phyloP scores from a whole-genome alignment of 805 yeast genomes.

The Candida loeiensis region DNA sequence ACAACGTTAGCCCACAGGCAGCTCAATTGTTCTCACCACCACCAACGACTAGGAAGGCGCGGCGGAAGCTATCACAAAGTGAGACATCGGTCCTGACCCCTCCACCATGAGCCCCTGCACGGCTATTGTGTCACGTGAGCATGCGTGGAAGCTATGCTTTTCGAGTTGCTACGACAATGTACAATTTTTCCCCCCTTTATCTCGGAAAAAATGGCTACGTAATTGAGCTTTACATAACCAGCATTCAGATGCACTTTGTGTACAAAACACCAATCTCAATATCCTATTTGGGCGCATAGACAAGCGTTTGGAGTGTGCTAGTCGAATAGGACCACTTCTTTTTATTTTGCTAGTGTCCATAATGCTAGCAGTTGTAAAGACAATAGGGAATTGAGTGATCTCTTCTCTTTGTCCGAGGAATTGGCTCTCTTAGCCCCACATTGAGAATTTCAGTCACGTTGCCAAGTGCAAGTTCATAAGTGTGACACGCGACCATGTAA shows the following conservation, averaged over 20 bases:
- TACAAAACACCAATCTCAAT: background rate
- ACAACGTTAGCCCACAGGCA: background rate
- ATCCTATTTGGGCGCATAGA: background rate
- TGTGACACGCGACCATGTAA: no score
- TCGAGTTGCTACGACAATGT: background rate
- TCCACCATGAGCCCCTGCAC: no score
- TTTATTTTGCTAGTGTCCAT: no score
- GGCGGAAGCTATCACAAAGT: background rate
- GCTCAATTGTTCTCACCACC: constrained; percentile 1
- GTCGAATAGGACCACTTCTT: background rate
- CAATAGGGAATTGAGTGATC: no score
- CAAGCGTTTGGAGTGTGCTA: constrained; percentile 1
- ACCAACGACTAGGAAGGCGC: background rate
- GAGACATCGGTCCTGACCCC: no score
- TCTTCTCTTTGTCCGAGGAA: no score
- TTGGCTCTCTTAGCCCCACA: no score
- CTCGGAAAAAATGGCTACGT: background rate
- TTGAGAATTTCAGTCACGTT: no score
- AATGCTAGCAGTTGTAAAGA: no score
- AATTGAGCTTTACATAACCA: background rate
- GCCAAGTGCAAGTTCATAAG: no score
- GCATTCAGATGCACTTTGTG: background rate
- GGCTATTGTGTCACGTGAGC: constrained; percentile 1
- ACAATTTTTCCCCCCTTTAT: background rate
- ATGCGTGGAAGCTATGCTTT: no score